Percentiles rank a stretch among this genome's conserved stretches.
phyloP scores from a whole-genome alignment of 1,139 yeast species.

The Hansenula sp. region DNA sequence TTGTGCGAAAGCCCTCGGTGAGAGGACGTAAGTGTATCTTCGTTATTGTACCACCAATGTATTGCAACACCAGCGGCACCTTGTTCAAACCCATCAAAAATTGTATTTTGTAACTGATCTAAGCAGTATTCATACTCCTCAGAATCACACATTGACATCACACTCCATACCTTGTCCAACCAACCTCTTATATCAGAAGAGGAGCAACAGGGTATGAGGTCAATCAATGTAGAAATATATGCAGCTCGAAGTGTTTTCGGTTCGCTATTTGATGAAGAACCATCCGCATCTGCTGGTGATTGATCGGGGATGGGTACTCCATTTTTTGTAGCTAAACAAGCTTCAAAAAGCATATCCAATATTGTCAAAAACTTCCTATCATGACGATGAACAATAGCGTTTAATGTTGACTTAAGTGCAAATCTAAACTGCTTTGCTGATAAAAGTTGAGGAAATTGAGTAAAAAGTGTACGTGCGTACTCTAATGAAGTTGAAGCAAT shows the following conservation, averaged over 20 bases:
- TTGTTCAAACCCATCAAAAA: no score
- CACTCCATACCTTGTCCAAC: slow-evolving; percentile 43
- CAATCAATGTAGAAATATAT: slow-evolving; percentile 42
- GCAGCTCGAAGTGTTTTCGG: slow-evolving; percentile 47
- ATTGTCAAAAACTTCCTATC: slow-evolving; percentile 21
- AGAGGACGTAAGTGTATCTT: no score
- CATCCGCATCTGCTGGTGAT: not conserved
- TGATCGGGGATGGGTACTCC: slow-evolving; percentile 27
- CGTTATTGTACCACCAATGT: no score
- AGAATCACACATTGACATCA: slow-evolving; percentile 28
- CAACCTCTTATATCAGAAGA: slow-evolving; percentile 39
- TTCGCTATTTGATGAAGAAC: slow-evolving; percentile 9
- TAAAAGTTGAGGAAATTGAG: slow-evolving; percentile 55
- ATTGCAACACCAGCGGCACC: no score
- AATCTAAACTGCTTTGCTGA: slow-evolving; percentile 56
- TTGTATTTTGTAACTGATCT: no score
- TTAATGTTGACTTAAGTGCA: slow-evolving; percentile 57
- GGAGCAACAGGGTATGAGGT: slow-evolving; percentile 53
- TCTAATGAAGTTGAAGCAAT: slow-evolving; percentile 26
- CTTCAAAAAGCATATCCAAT: slow-evolving; percentile 37
- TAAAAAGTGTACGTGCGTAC: slow-evolving; percentile 33
- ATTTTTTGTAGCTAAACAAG: slow-evolving; percentile 32
- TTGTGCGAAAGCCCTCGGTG: no score
- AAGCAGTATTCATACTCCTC: no score
- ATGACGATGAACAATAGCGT: slow-evolving; percentile 39